These are phyloP conservation scores for Monosporascus sp. DNA, from an alignment of 2,329 filamentous ascomycete species.

Conservation along the genomic window DNA sequence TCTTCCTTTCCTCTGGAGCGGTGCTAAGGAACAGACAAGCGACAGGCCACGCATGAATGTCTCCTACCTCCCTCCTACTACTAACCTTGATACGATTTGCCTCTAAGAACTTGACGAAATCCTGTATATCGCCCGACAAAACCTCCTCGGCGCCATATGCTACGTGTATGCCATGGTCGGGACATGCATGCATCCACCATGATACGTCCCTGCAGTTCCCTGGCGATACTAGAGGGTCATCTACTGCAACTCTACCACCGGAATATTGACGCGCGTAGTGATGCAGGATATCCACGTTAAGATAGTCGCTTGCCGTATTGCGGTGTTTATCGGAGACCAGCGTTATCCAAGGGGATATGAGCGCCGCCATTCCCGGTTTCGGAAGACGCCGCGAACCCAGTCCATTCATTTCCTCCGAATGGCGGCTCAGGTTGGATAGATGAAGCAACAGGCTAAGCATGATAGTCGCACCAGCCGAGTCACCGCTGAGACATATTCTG, in stretches of 20 bases:
- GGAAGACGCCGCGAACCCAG: slow-evolving; percentile 27
- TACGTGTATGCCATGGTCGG: slow-evolving; percentile 62
- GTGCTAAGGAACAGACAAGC: slow-evolving; percentile 54
- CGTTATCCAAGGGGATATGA: slow-evolving; percentile 79
- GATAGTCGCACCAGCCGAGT: slow-evolving; percentile 74
- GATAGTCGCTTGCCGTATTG: slow-evolving; percentile 69
- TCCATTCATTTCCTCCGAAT: slow-evolving; percentile 23
- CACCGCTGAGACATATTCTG: slow-evolving; percentile 66
- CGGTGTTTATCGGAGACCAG: slow-evolving; percentile 63
- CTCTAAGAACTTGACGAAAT: slow-evolving; percentile 51
- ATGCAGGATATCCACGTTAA: slow-evolving; percentile 61
- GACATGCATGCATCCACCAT: slow-evolving; percentile 64
- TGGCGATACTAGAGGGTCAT: slow-evolving; percentile 61
- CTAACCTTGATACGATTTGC: slow-evolving; percentile 50
- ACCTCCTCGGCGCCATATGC: slow-evolving; percentile 74
- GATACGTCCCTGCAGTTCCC: slow-evolving; percentile 60
- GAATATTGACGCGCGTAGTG: slow-evolving; percentile 67
- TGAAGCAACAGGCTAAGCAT: slow-evolving; percentile 68
- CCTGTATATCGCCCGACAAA: slow-evolving; percentile 64
- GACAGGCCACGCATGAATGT: slow-evolving; percentile 80
- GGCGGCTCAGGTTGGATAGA: slow-evolving; percentile 43
- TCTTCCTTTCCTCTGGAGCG: slow-evolving; percentile 42
- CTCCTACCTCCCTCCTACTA: slow-evolving; percentile 55
- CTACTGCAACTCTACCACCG: slow-evolving; percentile 39
- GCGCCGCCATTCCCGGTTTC: slow-evolving; percentile 51